Base-by-base conservation (phyloP, 768 basidiomycete genomes). In the Mycena filopes region DNA sequence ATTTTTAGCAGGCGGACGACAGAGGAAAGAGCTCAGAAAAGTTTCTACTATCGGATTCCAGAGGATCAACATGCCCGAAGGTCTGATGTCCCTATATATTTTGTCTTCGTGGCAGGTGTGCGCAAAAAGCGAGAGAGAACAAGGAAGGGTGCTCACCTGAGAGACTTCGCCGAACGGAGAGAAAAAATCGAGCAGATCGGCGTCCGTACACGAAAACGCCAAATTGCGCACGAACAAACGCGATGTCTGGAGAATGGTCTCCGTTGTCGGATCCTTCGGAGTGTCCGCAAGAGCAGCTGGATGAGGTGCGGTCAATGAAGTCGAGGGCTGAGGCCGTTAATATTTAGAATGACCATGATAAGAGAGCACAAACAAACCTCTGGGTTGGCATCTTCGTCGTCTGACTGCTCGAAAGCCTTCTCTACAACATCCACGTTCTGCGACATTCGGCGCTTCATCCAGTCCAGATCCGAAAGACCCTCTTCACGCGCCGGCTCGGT, bases 191-290 rank as follows among this genome's bases (percentile, higher is more conserved):
- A 76, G 72, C 1, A 99, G 78, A 53, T 98, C 95, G 2, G 81
- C 76, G 20, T 91, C 86, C 9, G 91, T 90, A 61, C 92, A 94
- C 0, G 90, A 86, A 72, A 95, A 99, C 0, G 95, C 84, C n/a
- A 99, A 78, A 73, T 99, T 99, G n/a, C 98, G 94, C 7, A 99
- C 80, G 73, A 99, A 99, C 2, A 99, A 80, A 5, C 96, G 87
- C 1, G 87, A 84, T 0, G 95, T 96, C 60, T 85, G 83, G 6
- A 90, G 78, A 55, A 97, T 91, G 1, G 89, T 87, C 36, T 83
- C 80, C 54, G 74, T 78, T 5, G 77, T 80, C 3, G 78, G 66
- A 51, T 87, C 83, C 25, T 78, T 73, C 11, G 75, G 69, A 7
- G 71, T 45, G 41, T 73, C 72, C 4, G 66, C 47, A 12, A 75